Conservation (phyloP, 2,329 filamentous ascomycete genomes). For the Ilyonectria sp. region DNA sequence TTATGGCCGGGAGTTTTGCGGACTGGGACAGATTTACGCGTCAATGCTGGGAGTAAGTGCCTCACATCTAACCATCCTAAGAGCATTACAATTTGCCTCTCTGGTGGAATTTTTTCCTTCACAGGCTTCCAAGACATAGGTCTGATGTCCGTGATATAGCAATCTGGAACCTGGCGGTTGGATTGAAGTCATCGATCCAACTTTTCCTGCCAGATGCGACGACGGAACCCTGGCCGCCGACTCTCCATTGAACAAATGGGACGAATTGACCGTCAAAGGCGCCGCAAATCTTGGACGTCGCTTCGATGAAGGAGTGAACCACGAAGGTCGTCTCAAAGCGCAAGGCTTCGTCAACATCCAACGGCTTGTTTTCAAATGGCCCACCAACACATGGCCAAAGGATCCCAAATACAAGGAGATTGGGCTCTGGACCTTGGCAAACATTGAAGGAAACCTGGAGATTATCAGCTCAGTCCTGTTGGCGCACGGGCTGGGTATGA, state of each 20-base stretch:
- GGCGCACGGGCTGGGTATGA: slow-evolving; percentile 28
- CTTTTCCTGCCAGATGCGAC: slow-evolving; percentile 36
- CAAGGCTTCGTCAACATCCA: slow-evolving; percentile 30
- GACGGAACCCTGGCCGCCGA: slow-evolving; percentile 28
- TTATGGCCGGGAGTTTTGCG: slow-evolving; percentile 35
- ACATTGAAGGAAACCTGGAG: slow-evolving; percentile 28
- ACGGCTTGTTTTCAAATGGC: slow-evolving; percentile 25
- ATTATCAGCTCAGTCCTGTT: slow-evolving; percentile 22
- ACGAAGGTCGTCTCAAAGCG: slow-evolving; percentile 26
- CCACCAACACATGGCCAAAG: slow-evolving; percentile 32
- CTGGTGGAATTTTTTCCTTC: background rate
- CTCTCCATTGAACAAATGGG: slow-evolving; percentile 29
- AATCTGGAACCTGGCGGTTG: slow-evolving; percentile 33
- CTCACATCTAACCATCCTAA: background rate
- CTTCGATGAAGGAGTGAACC: slow-evolving; percentile 19
- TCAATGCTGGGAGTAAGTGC: slow-evolving; percentile 26
- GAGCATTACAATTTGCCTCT: background rate
- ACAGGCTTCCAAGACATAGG: no score
- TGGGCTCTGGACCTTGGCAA: slow-evolving; percentile 31
- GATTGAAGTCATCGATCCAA: slow-evolving; percentile 38
- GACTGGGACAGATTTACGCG: slow-evolving; percentile 32
- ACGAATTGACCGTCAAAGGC: slow-evolving; percentile 29
- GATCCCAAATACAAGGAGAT: slow-evolving; percentile 34
- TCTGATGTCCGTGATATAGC: slow-evolving; percentile 4
- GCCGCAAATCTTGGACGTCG: slow-evolving; percentile 22